Conservation (phyloP, 2,329 filamentous ascomycete species). For the Pestalotiopsis sp. region DNA sequence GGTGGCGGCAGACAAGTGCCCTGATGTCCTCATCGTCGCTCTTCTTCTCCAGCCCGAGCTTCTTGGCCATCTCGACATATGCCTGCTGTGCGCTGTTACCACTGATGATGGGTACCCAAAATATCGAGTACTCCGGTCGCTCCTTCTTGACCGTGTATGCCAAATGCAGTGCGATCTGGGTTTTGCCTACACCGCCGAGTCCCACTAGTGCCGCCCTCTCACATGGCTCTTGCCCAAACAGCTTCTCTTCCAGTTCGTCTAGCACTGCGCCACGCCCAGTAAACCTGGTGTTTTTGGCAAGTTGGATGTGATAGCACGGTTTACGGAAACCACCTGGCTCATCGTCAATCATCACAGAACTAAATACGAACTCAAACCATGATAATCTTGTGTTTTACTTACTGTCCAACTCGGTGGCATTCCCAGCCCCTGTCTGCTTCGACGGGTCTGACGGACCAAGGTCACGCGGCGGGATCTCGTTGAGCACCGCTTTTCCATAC, state of each 20-base stretch:
- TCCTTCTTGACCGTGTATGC: conserved; percentile 39
- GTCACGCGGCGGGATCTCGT: conserved; percentile 1
- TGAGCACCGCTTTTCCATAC: conserved; percentile 17
- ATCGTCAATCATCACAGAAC: neutral
- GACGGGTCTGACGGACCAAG: neutral
- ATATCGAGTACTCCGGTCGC: conserved; percentile 39
- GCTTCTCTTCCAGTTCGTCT: conserved; percentile 25
- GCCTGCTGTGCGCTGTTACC: conserved; percentile 41
- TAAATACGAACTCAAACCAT: neutral
- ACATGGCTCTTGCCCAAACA: conserved; percentile 24
- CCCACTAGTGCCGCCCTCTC: conserved; percentile 33
- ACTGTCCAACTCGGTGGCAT: neutral
- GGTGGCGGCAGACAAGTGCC: conserved; percentile 55
- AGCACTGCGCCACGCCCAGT: conserved; percentile 27
- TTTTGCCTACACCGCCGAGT: conserved; percentile 44
- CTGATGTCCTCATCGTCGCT: conserved; percentile 57
- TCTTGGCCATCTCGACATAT: conserved; percentile 35
- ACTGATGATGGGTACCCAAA: conserved; percentile 46
- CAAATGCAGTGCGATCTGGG: conserved; percentile 41
- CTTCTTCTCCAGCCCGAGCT: conserved; percentile 41
- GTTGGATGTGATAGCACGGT: conserved; percentile 4
- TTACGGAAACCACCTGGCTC: neutral
- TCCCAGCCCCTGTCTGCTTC: neutral
- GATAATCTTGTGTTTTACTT: neutral
- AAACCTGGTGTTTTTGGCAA: conserved; percentile 20